Base-by-base conservation (phyloP, 1,139 yeast species). In the Kluyveromyces marxianus region DNA sequence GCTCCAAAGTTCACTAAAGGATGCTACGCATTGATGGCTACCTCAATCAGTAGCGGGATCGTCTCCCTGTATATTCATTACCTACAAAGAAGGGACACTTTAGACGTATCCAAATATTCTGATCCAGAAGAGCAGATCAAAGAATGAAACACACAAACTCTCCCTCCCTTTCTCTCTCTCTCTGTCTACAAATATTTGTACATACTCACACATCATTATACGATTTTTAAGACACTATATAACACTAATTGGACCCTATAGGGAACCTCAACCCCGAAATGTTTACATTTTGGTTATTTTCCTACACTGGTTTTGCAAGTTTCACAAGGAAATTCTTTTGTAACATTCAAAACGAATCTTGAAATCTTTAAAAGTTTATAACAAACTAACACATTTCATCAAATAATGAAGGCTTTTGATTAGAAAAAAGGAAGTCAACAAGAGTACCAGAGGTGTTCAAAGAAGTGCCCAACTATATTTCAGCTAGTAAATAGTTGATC, bases 11-110 rank as follows among this genome's bases (percentile, higher is more conserved):
- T 74, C 52, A 67, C 63, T 44, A 71, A 69, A 40, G 83, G 83
- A 27, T 71, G 78, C 49, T 76, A 71, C 54, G 82, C 83, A 1
- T 72, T 79, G 71, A 57, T 79, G 45, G 78, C 74, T 2, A 78
- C 83, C 0, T 66, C 75, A 0, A 48, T 70, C 2, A 60, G 65
- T 3, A 63, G 70, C 42, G 65, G 63, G 1, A 29, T 70, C 1
- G 58, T 67, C 2, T 69, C 71, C 4, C 44, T 54, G 2, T 41
- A 54, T 4, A 69, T 71, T 26, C 60, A 72, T 49, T 52, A 50
- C 38, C 56, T 74, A 40, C 77, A 75, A 50, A 49, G 65, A 7
- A 59, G 61, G 39, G 78, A 74, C 38, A 38, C 34, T 28, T 8
- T 25, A 1, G 39, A 36, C 14, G n/a, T 28, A 4, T 34, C 37